Conservation (phyloP, 2,329 filamentous ascomycete genomes). For the Aspergillus amoenus region DNA sequence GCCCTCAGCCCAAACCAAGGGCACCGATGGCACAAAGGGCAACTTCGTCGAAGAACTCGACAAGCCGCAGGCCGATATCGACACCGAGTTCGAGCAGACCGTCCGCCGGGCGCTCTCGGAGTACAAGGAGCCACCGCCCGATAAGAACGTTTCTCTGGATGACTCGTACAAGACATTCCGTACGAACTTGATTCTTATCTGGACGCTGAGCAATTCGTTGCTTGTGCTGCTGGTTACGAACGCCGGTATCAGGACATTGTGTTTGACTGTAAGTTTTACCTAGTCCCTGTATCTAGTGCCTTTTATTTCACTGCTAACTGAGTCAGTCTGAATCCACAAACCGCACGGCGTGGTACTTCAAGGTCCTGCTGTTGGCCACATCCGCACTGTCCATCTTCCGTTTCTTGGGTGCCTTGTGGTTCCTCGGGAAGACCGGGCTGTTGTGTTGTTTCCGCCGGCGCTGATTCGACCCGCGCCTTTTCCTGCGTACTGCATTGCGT, state of each 20-base stretch:
- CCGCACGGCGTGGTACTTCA: slow-evolving; percentile 89
- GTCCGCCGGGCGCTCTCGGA: slow-evolving; percentile 90
- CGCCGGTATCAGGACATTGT: slow-evolving; percentile 78
- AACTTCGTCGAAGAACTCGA: slow-evolving; percentile 92
- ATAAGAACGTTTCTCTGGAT: slow-evolving; percentile 83
- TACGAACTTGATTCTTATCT: slow-evolving; percentile 88
- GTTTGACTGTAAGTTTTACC: slow-evolving; percentile 63
- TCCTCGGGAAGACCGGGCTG: neutral
- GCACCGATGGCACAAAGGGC: slow-evolving; percentile 85
- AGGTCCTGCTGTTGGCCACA: slow-evolving; percentile 84
- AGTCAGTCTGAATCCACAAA: slow-evolving; percentile 62
- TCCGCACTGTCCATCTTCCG: slow-evolving; percentile 79
- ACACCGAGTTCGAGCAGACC: slow-evolving; percentile 92
- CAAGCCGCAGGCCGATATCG: slow-evolving; percentile 95
- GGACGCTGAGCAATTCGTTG: slow-evolving; percentile 92
- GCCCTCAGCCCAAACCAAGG: slow-evolving; percentile 77
- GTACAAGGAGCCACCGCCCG: slow-evolving; percentile 72
- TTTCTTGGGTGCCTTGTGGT: slow-evolving; percentile 74
- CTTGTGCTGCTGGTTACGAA: slow-evolving; percentile 86
- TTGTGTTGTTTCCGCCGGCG: slow-evolving; percentile 92
- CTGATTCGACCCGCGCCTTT: slow-evolving; percentile 35
- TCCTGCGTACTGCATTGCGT: neutral
- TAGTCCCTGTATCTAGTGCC: neutral
- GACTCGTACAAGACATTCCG: slow-evolving; percentile 99
- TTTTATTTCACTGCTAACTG: neutral